Base-by-base conservation (phyloP, 1,284 basidiomycete species). In the Agroathelia rolfsii region DNA sequence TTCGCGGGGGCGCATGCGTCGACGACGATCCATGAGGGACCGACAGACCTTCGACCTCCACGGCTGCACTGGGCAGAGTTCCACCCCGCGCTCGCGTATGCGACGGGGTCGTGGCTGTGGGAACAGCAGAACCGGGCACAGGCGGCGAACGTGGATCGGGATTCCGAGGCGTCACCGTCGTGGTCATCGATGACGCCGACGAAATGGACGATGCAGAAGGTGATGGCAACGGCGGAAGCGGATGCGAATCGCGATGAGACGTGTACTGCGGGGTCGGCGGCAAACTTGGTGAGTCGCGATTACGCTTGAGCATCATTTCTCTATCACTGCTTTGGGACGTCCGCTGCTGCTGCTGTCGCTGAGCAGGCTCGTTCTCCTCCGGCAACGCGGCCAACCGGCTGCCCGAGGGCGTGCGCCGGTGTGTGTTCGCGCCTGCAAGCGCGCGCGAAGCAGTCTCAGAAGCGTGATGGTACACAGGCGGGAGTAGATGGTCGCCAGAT, bases 201-300 rank as follows among this genome's bases (percentile, higher is more conserved):
- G 58, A 46, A 28, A 56, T 57, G 3, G 43, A 38, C 6, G 58
- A 44, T 14, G 52, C 38, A 10, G 58, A 40, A 20, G 72, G 67
- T 9, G 69, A 65, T 19, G 79, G 77, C 28, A 79, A 50, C 21
- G 78, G 75, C 8, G 78, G 80, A 9, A 82, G 55, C 7, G 78
- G 77, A 35, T 73, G 76, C 2, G 73, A 71, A 20, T 76, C 71
- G 36, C 60, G 61, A 40, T 61, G 67, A 52, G 41, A 24, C 53
- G 61, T 13, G 61, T 55, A 11, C 62, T 61, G 30, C 64, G 61
- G 28, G 52, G 41, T 36, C 45, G 47, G 32, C 47, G 46, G 15
- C 49, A 37, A 17, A 32, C n/a, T n/a, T n/a, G 37, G 37, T 34
- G 31, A 46, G 42, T 16, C 38, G 34, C 14, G 24, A 32, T 24